These are phyloP conservation scores for Boletus patriciae DNA, from an alignment of 768 basidiomycete genomes.

Conservation along the genomic window DNA sequence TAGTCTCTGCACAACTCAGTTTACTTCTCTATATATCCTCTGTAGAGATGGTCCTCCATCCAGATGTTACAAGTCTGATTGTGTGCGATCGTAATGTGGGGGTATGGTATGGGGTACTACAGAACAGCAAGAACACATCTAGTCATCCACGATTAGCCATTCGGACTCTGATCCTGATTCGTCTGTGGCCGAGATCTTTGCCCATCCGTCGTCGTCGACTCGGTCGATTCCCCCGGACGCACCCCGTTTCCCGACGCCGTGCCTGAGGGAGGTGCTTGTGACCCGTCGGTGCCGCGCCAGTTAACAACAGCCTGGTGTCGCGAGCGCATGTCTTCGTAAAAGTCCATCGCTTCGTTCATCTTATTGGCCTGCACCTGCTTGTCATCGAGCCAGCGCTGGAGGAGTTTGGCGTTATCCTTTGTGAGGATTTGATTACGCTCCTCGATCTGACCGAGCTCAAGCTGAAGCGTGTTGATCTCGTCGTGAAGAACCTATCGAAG, in stretches of 20 bases:
- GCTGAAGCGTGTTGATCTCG: constrained; percentile 87
- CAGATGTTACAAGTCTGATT: constrained; percentile 25
- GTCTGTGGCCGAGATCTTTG: constrained; percentile 66
- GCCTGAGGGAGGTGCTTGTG: constrained; percentile 38
- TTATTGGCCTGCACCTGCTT: constrained; percentile 91
- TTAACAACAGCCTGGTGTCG: constrained; percentile 61
- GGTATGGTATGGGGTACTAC: constrained; percentile 28
- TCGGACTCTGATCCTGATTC: constrained; percentile 83
- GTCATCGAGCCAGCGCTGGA: constrained; percentile 95
- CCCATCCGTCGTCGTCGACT: constrained; percentile 60
- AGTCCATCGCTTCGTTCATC: constrained; percentile 92
- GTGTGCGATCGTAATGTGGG: constrained; percentile 7
- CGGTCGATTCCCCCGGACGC: constrained; percentile 40
- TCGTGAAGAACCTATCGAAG: constrained; percentile 80
- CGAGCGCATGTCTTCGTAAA: constrained; percentile 85
- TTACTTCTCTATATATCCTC: constrained; percentile 29
- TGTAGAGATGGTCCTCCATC: constrained; percentile 34
- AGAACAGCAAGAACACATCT: constrained; percentile 10
- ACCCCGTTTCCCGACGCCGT: constrained; percentile 44
- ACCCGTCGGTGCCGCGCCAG: constrained; percentile 48
- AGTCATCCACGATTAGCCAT: constrained; percentile 76
- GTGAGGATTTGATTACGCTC: constrained; percentile 83
- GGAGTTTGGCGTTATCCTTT: constrained; percentile 90
- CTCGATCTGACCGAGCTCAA: constrained; percentile 89
- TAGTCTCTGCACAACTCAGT: constrained; percentile 17